Conservation (phyloP, 192 early-diverging fungal species). For the Gigaspora rosea region DNA sequence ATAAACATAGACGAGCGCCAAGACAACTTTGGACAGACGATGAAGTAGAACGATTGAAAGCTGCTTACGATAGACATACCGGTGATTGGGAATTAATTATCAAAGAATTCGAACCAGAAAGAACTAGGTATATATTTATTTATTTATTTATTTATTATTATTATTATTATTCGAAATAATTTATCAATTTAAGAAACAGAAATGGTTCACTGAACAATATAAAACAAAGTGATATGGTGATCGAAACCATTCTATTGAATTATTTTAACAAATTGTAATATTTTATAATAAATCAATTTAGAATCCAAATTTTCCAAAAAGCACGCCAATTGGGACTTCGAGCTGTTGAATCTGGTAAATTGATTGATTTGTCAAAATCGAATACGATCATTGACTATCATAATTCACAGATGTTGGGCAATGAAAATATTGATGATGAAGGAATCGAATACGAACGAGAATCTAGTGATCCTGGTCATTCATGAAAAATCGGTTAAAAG, state of each 20-base stretch:
- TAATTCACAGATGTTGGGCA: not conserved
- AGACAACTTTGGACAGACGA: constrained; percentile 32
- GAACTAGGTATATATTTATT: constrained; percentile 8
- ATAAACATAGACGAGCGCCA: constrained; percentile 27
- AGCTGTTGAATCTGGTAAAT: constrained; percentile 25
- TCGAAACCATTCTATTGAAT: no score
- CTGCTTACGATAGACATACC: constrained; percentile 24
- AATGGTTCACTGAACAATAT: no score
- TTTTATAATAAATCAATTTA: not conserved
- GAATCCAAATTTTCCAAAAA: constrained; percentile 33
- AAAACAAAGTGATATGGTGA: no score
- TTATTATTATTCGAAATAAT: not conserved
- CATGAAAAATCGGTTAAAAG: not conserved
- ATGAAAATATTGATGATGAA: not conserved
- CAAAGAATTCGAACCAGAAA: constrained; percentile 30
- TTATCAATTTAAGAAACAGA: no score
- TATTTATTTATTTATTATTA: not conserved
- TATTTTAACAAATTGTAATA: not conserved
- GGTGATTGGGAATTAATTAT: constrained; percentile 31
- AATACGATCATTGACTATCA: constrained; percentile 16
- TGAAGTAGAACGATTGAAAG: constrained; percentile 26
- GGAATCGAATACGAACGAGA: constrained; percentile 14
- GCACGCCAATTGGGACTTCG: constrained; percentile 32
- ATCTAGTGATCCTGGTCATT: not conserved
- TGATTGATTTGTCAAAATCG: constrained; percentile 25